phyloP scores from a whole-genome alignment of 2,329 filamentous ascomycete genomes.

The Microsporum ferrugineum region DNA sequence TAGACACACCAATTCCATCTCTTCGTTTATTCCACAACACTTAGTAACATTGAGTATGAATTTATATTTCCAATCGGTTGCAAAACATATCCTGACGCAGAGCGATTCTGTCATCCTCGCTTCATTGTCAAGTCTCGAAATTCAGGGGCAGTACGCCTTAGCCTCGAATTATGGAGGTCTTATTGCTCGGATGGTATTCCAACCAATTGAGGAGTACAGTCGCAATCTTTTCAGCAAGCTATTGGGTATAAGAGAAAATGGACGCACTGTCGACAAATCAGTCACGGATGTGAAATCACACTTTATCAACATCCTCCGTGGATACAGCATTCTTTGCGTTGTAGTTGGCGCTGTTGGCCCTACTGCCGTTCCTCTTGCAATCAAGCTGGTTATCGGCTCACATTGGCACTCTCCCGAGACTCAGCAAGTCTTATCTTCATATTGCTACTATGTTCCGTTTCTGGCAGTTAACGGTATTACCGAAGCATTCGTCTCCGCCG shows the following conservation, averaged over 20 bases:
- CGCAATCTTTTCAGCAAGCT: slow-evolving; percentile 80
- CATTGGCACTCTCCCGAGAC: slow-evolving; percentile 67
- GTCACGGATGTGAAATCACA: slow-evolving; percentile 23
- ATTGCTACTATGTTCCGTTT: slow-evolving; percentile 88
- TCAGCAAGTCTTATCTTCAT: slow-evolving; percentile 60
- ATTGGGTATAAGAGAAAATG: slow-evolving; percentile 32
- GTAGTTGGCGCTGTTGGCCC: slow-evolving; percentile 62
- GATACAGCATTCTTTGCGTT: slow-evolving; percentile 64
- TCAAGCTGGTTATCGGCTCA: slow-evolving; percentile 63
- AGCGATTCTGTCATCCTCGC: slow-evolving; percentile 85
- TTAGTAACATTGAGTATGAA: slow-evolving; percentile 65
- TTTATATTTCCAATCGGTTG: slow-evolving; percentile 72
- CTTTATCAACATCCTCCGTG: slow-evolving; percentile 46
- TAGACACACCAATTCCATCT: slow-evolving; percentile 34
- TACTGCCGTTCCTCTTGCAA: slow-evolving; percentile 57
- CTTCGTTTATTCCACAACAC: slow-evolving; percentile 54
- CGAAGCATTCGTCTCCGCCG: slow-evolving; percentile 85
- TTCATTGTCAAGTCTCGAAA: slow-evolving; percentile 59
- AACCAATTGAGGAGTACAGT: slow-evolving; percentile 88
- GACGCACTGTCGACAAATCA: slow-evolving; percentile 13
- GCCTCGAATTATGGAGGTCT: slow-evolving; percentile 92
- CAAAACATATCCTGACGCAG: slow-evolving; percentile 90
- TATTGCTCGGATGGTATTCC: slow-evolving; percentile 77
- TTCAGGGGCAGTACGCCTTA: slow-evolving; percentile 84
- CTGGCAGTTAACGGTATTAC: slow-evolving; percentile 83